phyloP scores from a whole-genome alignment of 2,329 filamentous ascomycete genomes.

The Fusarium sp. region DNA sequence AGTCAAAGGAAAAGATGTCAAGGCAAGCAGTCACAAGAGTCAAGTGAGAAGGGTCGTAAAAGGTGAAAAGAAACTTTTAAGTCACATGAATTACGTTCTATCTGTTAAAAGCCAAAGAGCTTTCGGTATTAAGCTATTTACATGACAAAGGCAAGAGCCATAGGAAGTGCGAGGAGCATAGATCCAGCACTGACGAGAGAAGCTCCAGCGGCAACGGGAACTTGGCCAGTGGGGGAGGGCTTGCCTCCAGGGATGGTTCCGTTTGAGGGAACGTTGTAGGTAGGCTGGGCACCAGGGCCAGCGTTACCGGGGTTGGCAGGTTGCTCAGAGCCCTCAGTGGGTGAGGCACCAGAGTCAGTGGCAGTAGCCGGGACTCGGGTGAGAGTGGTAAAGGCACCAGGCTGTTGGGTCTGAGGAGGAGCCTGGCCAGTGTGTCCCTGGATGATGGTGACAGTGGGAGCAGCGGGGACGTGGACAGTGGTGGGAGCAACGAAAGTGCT shows the following conservation, averaged over 20 bases:
- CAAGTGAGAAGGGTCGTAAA: not conserved
- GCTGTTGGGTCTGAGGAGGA: slow-evolving; percentile 15
- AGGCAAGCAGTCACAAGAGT: not conserved
- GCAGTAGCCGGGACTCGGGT: slow-evolving; percentile 29
- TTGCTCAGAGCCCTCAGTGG: slow-evolving; percentile 10
- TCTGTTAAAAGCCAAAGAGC: slow-evolving; percentile 30
- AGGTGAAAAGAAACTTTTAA: not conserved
- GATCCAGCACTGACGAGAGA: slow-evolving; percentile 26
- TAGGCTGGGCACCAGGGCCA: slow-evolving; percentile 18
- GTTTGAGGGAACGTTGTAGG: slow-evolving; percentile 28
- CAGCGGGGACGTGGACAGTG: slow-evolving; percentile 13
- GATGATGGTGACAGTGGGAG: slow-evolving; percentile 37
- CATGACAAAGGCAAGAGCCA: slow-evolving; percentile 30
- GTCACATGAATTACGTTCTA: slow-evolving; percentile 22
- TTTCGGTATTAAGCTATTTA: slow-evolving; percentile 29
- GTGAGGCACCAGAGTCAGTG: slow-evolving; percentile 16
- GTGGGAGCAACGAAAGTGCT: slow-evolving; percentile 42
- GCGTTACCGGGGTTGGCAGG: slow-evolving; percentile 10
- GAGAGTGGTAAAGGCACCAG: slow-evolving; percentile 24
- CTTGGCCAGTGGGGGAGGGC: slow-evolving; percentile 2
- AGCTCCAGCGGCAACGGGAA: slow-evolving; percentile 28
- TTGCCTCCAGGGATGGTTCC: slow-evolving; percentile 18
- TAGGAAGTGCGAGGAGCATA: slow-evolving; percentile 21
- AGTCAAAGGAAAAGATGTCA: not conserved
- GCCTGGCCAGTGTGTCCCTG: slow-evolving; percentile 19